Evolutionary conservation across 2,329 filamentous ascomycete genomes (phyloP).

Genomic region (Akanthomyces dipterigenus): DNA sequence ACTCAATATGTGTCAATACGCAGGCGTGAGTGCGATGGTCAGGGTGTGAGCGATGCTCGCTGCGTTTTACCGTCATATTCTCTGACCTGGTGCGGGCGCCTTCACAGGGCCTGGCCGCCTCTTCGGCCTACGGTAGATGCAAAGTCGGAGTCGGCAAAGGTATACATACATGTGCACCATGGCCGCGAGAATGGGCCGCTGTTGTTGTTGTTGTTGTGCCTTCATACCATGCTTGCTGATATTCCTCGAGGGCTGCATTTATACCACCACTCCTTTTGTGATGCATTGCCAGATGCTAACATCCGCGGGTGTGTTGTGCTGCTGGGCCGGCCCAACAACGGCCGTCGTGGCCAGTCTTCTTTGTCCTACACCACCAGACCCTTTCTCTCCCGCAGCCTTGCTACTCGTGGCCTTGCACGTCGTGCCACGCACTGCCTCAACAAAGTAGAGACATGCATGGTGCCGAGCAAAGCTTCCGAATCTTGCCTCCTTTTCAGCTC

Average conservation of each 20-base stretch:
- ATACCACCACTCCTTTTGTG: not conserved
- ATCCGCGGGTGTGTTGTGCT: not conserved
- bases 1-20: not conserved
- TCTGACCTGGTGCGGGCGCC: not conserved
- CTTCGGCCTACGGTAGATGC: not conserved
- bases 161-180: not conserved
- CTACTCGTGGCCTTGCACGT: not conserved
- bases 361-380: not conserved
- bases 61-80: not conserved
- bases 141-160: not conserved
- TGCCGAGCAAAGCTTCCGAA: not conserved
- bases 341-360: not conserved
- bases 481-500: not conserved
- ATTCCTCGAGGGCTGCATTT: not conserved
- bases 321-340: not conserved
- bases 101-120: not conserved
- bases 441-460: conserved; percentile 1
- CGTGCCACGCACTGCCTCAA: not conserved
- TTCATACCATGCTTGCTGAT: no score
- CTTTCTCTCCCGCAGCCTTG: not conserved
- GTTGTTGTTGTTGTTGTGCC: not conserved
- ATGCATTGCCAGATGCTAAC: not conserved
- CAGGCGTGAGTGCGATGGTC: no score
- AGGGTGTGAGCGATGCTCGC: not conserved
- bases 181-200: not conserved